Evolutionary conservation across 768 basidiomycete species (phyloP), one percentile per base, ranked within the genome.

Genomic region (Podaxis sp.): DNA sequence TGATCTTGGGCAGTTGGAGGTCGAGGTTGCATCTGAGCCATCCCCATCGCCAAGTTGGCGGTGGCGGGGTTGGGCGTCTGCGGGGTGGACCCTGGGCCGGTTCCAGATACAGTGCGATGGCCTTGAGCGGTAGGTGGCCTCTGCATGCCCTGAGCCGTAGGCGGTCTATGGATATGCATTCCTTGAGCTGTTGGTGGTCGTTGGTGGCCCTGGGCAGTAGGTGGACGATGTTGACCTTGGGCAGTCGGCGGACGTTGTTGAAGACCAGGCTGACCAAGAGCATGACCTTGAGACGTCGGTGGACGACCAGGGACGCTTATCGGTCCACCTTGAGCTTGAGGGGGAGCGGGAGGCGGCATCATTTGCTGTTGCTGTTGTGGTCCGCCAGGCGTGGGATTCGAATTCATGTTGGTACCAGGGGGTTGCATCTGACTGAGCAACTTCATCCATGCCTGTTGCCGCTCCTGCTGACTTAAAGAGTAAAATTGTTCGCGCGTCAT

Each of bases 401-500:
- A 42, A 46, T 48, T 65, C 48, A 12, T 64, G 64, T 59, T 74
- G 72, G 2, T 69, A 68, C 36, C 72, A 71, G 9, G 65, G 40
- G 63, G 59, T 62, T 67, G 66, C 55, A 67, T 67, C 53, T 71
- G 68, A 17, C 48, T 61, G 4, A 67, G 61, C 44, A 67, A 66
- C 63, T 70, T 73, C 38, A 68, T 66, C 30, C 63, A 64, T 8
- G 68, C 51, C 11, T 66, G 52, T 62, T 76, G 72, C 39, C 61
- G 66, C 4, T 77, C 75, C 48, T 69, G 66, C 4, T 51, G 70
- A 13, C 57, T 53, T 19, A 77, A 54, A 2, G 61, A 56, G 39
- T n/a, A n/a, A 63, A 74, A 76, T 48, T 76, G 75, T 48, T 76
- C 73, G 42, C 68, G 70, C 51, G 74, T 69, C 57, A 75, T 68